Conservation (phyloP, 176 grass and related monocot species). For the Tillandsia leiboldiana region DNA sequence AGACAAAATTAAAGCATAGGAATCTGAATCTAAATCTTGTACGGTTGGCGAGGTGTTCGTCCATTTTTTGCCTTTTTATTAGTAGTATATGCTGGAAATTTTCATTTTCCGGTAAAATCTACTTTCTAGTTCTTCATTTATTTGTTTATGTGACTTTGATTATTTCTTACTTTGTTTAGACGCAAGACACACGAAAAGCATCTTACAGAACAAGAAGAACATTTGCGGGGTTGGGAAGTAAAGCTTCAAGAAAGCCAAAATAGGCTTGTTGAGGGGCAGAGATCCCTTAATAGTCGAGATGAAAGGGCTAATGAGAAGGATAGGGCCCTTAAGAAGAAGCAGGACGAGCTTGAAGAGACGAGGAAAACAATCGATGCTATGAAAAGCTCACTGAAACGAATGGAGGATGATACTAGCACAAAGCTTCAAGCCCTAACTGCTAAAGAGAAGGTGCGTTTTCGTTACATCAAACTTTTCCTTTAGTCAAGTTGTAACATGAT, state of each 20-base stretch:
- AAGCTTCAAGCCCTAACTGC: slow-evolving; percentile 40
- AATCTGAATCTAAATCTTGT: too few species aligned
- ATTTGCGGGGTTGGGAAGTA: slow-evolving; percentile 64
- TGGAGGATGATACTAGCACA: slow-evolving; percentile 59
- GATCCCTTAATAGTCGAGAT: slow-evolving; percentile 74
- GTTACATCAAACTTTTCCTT: background rate
- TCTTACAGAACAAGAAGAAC: slow-evolving; percentile 57
- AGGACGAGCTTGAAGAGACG: slow-evolving; percentile 67
- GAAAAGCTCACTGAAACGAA: slow-evolving; percentile 53
- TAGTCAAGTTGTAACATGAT: background rate
- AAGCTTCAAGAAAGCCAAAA: slow-evolving; percentile 90
- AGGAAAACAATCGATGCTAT: slow-evolving; percentile 34
- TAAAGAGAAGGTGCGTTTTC: slow-evolving; percentile 62
- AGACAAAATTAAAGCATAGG: too few species aligned
- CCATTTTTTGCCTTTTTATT: background rate
- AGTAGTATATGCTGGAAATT: background rate
- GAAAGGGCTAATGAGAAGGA: slow-evolving; percentile 75
- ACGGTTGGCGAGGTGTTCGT: background rate
- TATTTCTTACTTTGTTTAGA: slow-evolving; percentile 20
- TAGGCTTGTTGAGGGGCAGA: slow-evolving; percentile 61
- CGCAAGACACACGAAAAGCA: slow-evolving; percentile 61
- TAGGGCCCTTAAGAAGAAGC: slow-evolving; percentile 53
- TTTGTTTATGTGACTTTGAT: background rate
- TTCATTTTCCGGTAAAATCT: background rate
- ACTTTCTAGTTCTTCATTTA: too few species aligned